Base-by-base conservation (phyloP, 176 grass and related monocot genomes). In the Oryza nivara region DNA sequence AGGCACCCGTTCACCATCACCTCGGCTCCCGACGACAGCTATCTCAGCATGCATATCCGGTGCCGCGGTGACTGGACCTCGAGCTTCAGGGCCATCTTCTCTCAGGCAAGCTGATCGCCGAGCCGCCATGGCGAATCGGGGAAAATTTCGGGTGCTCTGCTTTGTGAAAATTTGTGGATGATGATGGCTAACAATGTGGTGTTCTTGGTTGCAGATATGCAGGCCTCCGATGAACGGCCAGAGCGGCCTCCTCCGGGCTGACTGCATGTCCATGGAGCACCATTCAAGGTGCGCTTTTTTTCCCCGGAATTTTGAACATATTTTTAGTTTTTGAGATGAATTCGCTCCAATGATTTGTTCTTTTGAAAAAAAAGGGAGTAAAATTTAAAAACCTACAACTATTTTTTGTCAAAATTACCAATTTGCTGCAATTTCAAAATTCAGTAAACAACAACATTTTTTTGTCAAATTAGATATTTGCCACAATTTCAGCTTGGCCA, bases 1-100 rank as follows among this genome's bases (percentile, higher is more conserved):
- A 95, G 95, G 93, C 93, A 98, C 86, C 96, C 96, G 3, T 98
- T 98, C 88, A 92, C 96, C 83, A 95, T 98, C 80, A 98, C 96
- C 35, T 98, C 96, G 2, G 96, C 96, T 32, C 96, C 96, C 0
- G 91, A 88, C 19, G 96, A 98, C 68, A 86, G 89, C 74, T 84
- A 98, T 86, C 89, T 98, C 10, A 98, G 96, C 86, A 90, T 99
- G 80, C 96, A 99, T 74, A 96, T 99, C 83, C 88, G 96, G 13
- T 92, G 91, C 78, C 82, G 91, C 44, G 96, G 93, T 38, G 93
- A 99, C 78, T 99, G 96, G 96, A 99, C 96, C 1, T 81, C 87
- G 4, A 86, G 79, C 73, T 92, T 99, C 68, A 85, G 86, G 40
- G 70, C 77, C 14, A 70, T 92, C 16, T 96, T 99, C 85, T 87